phyloP scores from a whole-genome alignment of 1,284 basidiomycete genomes.

The Laetiporus sulphureus region DNA sequence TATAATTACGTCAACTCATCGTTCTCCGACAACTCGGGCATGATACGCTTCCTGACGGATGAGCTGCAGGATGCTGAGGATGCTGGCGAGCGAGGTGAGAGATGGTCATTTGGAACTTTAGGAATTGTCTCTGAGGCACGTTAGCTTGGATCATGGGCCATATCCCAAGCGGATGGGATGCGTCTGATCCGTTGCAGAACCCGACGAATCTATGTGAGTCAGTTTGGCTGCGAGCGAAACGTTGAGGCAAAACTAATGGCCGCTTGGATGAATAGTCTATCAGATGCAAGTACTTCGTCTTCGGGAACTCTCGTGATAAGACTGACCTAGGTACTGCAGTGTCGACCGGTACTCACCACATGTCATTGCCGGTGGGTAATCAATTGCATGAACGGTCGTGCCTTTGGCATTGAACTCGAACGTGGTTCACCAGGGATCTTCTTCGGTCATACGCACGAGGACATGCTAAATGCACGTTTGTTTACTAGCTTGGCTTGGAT shows the following conservation, averaged over 20 bases:
- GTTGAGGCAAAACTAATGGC: too few species aligned
- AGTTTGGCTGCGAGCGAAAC: too few species aligned
- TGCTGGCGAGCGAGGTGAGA: constrained; percentile 52
- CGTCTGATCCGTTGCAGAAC: constrained; percentile 51
- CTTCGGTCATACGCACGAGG: constrained; percentile 80
- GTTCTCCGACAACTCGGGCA: constrained; percentile 64
- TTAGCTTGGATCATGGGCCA: constrained; percentile 81
- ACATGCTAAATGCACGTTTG: constrained; percentile 65
- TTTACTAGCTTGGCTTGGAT: too few species aligned
- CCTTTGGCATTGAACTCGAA: too few species aligned
- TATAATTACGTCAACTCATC: constrained; percentile 77
- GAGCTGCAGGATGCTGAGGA: constrained; percentile 76
- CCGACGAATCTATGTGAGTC: constrained; percentile 62
- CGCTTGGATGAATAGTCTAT: not conserved
- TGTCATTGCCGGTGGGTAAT: not conserved
- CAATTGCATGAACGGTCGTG: not conserved
- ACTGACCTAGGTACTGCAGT: not conserved
- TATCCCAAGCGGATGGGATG: constrained; percentile 74
- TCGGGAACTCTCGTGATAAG: not conserved
- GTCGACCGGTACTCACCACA: not conserved
- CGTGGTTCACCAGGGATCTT: constrained; percentile 75
- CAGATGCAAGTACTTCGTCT: not conserved
- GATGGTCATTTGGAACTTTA: not conserved
- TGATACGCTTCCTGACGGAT: constrained; percentile 74
- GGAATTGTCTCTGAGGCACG: too few species aligned